Conservation (phyloP, 805 yeast species). For the Grigorovia jiainica region DNA sequence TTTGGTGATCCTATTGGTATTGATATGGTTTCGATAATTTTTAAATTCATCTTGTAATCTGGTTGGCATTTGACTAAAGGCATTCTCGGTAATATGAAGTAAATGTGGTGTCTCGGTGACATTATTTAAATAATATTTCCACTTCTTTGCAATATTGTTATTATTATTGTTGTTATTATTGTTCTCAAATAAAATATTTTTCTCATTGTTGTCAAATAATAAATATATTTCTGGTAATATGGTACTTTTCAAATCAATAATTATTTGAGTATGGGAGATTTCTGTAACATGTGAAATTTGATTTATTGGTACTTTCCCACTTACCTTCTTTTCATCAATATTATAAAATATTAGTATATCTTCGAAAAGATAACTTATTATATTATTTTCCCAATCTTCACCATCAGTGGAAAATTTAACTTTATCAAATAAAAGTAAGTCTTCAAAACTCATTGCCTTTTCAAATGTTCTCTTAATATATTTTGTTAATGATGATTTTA, state of each 20-base stretch:
- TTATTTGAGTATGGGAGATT: constrained; percentile 19
- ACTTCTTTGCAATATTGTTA: constrained; percentile 30
- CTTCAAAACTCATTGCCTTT: not conserved
- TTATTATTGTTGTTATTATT: constrained; percentile 14
- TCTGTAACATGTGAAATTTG: constrained; percentile 28
- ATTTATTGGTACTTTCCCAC: constrained; percentile 34
- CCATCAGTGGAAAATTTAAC: constrained; percentile 37
- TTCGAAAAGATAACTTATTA: constrained; percentile 11
- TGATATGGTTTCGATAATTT: not conserved
- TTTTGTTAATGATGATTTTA: constrained; percentile 6
- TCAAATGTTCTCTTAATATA: constrained; percentile 6
- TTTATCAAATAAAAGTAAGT: constrained; percentile 30
- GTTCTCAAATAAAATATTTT: constrained; percentile 12
- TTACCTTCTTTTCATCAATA: constrained; percentile 17
- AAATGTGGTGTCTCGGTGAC: constrained; percentile 12
- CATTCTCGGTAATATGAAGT: constrained; percentile 41
- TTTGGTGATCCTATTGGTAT: not conserved
- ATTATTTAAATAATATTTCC: constrained; percentile 30
- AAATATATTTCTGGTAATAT: constrained; percentile 36
- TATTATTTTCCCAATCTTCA: constrained; percentile 31
- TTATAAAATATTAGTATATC: constrained; percentile 14
- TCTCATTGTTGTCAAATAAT: constrained; percentile 11
- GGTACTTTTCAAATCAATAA: constrained; percentile 33
- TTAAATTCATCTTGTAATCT: not conserved
- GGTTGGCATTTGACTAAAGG: constrained; percentile 30